Evolutionary conservation across 805 yeast genomes (phyloP).

Genomic region (Tetrapisispora arboricola): DNA sequence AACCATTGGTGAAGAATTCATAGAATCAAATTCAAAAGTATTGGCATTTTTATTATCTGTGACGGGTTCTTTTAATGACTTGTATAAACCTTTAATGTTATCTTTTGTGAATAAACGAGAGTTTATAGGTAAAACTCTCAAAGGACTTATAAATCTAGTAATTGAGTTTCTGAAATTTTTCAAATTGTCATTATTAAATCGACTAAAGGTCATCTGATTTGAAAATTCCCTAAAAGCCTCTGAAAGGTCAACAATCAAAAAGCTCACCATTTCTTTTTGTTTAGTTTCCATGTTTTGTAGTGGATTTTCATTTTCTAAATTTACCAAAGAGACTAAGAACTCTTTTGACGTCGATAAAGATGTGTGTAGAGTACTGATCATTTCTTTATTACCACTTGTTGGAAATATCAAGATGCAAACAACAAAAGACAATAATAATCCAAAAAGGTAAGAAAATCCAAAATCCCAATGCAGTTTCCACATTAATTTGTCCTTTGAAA

Average conservation of each 20-base stretch:
- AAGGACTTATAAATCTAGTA: constrained; percentile 32
- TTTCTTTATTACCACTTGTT: constrained; percentile 31
- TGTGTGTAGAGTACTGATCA: constrained; percentile 20
- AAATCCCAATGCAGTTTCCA: constrained; percentile 34
- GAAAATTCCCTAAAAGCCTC: constrained; percentile 36
- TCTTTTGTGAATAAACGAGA: constrained; percentile 14
- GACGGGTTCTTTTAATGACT: constrained; percentile 1
- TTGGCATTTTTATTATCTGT: neutral
- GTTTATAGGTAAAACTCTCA: constrained; percentile 32
- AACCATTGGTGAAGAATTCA: neutral
- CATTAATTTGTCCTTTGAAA: constrained; percentile 11
- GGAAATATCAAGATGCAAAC: constrained; percentile 32
- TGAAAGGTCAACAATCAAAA: constrained; percentile 28
- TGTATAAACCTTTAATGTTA: constrained; percentile 13
- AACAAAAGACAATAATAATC: constrained; percentile 30
- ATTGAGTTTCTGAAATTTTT: constrained; percentile 33
- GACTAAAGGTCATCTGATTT: constrained; percentile 32
- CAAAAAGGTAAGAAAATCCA: constrained; percentile 37
- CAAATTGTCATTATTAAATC: constrained; percentile 26
- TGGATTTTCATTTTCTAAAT: constrained; percentile 9
- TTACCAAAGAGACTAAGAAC: constrained; percentile 19
- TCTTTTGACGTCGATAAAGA: constrained; percentile 19
- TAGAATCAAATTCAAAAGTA: neutral
- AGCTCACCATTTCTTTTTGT: constrained; percentile 27
- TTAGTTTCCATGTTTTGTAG: constrained; percentile 10